phyloP scores from a whole-genome alignment of 1,139 yeast species.

The Nakaseomyces delphensis region DNA sequence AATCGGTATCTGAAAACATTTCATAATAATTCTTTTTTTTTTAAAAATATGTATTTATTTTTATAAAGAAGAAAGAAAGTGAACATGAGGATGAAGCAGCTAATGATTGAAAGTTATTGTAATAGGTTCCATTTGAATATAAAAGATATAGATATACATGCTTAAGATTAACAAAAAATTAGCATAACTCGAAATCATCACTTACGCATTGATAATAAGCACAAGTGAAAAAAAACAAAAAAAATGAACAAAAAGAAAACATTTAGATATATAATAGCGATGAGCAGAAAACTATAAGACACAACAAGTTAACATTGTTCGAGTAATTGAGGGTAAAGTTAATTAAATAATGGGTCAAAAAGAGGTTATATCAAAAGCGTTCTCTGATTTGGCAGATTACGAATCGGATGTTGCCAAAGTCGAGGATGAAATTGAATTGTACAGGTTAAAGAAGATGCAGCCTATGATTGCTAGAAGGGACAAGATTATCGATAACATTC shows the following conservation, averaged over 20 bases:
- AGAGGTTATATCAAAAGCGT: constrained; percentile 19
- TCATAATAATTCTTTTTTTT: too few species aligned
- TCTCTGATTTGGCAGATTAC: constrained; percentile 42
- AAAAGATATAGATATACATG: too few species aligned
- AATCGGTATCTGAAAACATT: background rate
- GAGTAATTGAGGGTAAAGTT: background rate
- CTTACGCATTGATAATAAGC: too few species aligned
- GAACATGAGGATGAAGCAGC: too few species aligned
- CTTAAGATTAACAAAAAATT: too few species aligned
- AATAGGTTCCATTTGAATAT: too few species aligned
- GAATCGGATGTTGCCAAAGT: constrained; percentile 48
- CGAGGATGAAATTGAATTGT: constrained; percentile 46
- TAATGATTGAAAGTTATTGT: too few species aligned
- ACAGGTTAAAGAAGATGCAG: constrained; percentile 43
- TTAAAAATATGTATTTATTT: too few species aligned
- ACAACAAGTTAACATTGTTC: background rate
- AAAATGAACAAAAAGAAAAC: too few species aligned
- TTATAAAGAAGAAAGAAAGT: too few species aligned
- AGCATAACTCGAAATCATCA: too few species aligned
- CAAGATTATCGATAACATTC: constrained; percentile 39
- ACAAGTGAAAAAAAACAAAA: too few species aligned
- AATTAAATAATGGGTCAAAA: constrained; percentile 7
- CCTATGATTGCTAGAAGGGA: constrained; percentile 46
- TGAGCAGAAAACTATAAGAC: background rate
- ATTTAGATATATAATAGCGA: background rate